A percentile compares a stretch with the other conserved stretches of the same genome.
Evolutionary conservation across 441 rosid genomes (phyloP).

Genomic region (Eruca vesicaria): DNA sequence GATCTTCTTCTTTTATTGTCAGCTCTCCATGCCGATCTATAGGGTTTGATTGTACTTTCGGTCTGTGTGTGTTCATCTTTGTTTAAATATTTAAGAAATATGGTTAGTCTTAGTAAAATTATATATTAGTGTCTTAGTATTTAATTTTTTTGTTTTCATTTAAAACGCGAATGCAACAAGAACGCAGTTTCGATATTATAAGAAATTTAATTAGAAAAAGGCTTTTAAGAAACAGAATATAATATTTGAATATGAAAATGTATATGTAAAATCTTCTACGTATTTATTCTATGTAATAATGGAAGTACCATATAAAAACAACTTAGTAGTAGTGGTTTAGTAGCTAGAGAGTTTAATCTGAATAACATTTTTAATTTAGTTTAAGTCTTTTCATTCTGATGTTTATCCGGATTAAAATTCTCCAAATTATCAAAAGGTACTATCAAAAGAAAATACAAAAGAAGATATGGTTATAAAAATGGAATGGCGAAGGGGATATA

Average conservation of each 20-base stretch:
- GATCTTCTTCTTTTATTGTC: too few relatives aligned
- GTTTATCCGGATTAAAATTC: background rate
- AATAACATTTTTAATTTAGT: background rate
- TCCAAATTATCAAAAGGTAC: background rate
- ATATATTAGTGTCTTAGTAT: background rate
- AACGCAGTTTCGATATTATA: too few relatives aligned
- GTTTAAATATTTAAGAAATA: background rate
- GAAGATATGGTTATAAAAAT: background rate
- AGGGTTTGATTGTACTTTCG: conserved; percentile 9
- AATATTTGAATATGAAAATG: background rate
- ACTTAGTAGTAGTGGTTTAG: background rate
- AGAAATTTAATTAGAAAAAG: background rate
- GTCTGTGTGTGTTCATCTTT: background rate
- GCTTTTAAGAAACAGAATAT: background rate
- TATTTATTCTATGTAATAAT: background rate
- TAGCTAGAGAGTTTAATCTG: background rate
- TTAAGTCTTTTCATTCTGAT: background rate
- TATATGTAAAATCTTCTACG: background rate
- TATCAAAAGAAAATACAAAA: background rate
- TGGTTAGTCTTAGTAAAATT: background rate
- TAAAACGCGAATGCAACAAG: background rate
- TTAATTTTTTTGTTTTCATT: background rate
- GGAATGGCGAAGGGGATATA: conserved; percentile 13
- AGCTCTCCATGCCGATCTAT: conserved; percentile 23
- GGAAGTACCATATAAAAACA: background rate